Percentiles rank a stretch among this genome's conserved stretches.
phyloP scores from a whole-genome alignment of 148 eudicot species.

The Vaccinium corymbosum region DNA sequence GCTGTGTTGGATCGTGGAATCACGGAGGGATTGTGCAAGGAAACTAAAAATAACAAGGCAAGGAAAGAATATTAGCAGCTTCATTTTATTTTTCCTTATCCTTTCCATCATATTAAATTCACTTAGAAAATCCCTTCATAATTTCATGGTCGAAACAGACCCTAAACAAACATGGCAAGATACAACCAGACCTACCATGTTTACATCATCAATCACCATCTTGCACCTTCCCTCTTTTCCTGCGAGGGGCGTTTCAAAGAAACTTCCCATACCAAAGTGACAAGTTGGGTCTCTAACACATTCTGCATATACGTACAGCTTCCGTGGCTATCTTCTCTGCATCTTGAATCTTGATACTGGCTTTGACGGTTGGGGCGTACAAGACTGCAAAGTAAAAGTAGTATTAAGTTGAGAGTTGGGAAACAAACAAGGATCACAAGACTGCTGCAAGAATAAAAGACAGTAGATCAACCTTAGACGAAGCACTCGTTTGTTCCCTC shows the following conservation, averaged over 20 bases:
- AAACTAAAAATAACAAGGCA: not conserved
- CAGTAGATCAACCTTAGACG: slow-evolving; percentile 31
- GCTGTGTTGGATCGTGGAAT: not conserved
- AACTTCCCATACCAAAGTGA: not conserved
- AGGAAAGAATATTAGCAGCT: not conserved
- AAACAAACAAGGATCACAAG: slow-evolving; percentile 3
- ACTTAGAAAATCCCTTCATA: not conserved
- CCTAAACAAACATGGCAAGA: not conserved
- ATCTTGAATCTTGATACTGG: slow-evolving; percentile 83
- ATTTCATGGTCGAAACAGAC: not conserved
- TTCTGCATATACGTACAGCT: not conserved
- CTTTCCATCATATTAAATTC: not conserved
- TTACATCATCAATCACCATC: not conserved
- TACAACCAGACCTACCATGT: not conserved
- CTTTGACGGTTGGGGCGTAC: slow-evolving; percentile 41
- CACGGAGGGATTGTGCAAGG: not conserved
- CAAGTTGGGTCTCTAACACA: not conserved
- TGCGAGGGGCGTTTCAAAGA: not conserved
- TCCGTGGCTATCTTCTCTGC: slow-evolving; percentile 49
- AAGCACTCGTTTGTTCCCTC: slow-evolving; percentile 24
- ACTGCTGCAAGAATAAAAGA: not conserved
- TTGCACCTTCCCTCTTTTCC: not conserved
- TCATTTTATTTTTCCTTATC: not conserved
- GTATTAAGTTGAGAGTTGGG: not conserved
- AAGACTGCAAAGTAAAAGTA: slow-evolving; percentile 28